A percentile compares a stretch with the other conserved stretches of the same genome.
Conservation (phyloP, 2,329 filamentous ascomycete species). For the Reticulascus tulasneorum region DNA sequence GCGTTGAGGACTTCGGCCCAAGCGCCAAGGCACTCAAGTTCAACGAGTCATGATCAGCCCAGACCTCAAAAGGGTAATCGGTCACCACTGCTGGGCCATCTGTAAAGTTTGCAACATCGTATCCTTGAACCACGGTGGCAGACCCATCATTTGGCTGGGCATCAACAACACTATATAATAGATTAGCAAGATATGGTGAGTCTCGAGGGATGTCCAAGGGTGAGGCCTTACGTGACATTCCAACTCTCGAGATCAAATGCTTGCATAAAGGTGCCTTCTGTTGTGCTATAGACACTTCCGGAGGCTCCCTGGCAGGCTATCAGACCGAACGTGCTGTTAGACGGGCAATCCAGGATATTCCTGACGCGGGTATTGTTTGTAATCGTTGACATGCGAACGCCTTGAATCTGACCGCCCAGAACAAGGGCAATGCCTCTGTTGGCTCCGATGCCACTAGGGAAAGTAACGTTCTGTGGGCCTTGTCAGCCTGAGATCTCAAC, state of each 20-base stretch:
- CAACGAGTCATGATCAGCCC: constrained; percentile 11
- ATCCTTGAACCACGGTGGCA: constrained; percentile 10
- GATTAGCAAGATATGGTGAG: not conserved
- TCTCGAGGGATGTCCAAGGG: fast-evolving
- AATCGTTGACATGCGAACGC: constrained; percentile 12
- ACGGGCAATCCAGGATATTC: constrained; percentile 9
- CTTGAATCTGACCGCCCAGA: constrained; percentile 12
- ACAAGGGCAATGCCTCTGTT: constrained; percentile 12
- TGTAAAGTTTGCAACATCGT: constrained; percentile 13
- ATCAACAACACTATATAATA: not conserved
- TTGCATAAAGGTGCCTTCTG: constrained; percentile 5
- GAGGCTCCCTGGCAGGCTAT: constrained; percentile 12
- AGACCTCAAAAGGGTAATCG: constrained; percentile 14
- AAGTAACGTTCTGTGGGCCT: constrained; percentile 9
- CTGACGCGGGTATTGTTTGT: constrained; percentile 13
- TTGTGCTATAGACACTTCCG: constrained; percentile 11
- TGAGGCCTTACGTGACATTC: constrained; percentile 9
- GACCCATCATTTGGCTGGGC: constrained; percentile 5
- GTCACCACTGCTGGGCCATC: constrained; percentile 9
- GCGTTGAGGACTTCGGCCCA: constrained; percentile 14
- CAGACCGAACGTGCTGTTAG: constrained; percentile 5
- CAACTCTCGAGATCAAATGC: constrained; percentile 9
- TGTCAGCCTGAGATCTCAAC: not conserved
- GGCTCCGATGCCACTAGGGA: constrained; percentile 13
- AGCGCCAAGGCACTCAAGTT: constrained; percentile 15